Base-by-base conservation (phyloP, 768 basidiomycete genomes). In the Tylopilus vinaceipallidus region DNA sequence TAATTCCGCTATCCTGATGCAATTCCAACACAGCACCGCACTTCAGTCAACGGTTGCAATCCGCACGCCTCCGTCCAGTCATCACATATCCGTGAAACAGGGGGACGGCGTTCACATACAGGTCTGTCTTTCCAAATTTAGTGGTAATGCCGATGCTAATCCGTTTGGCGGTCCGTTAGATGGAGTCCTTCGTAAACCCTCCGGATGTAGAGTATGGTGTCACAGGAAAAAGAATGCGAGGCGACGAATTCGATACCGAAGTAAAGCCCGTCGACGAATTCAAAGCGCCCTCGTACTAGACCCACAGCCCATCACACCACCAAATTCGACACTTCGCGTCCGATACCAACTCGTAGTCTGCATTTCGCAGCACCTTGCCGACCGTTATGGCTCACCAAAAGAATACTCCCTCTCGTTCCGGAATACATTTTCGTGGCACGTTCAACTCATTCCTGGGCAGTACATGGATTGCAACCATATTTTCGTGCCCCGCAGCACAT, bases 171-270 rank as follows among this genome's bases (percentile, higher is more conserved):
- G n/a, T n/a, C n/a, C 19, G 5, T n/a, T 53, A 87, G 84, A 87
- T 87, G 85, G 75, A 83, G 50, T 82, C 82, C 12, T 83, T 84
- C 48, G 75, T 79, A 54, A 73, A 71, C 50, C 75, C 71, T 13
- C 60, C 70, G 6, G 75, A 74, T 42, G 48, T 71, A 27, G 77
- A 76, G 44, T 86, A 83, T 57, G 83, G 85, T 56, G 79, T 75
- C 0, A 58, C 75, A n/a, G 84, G 84, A 33, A 74, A 76, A 30
- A 52, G 75, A 16, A 59, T 73, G 26, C 75, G 72, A 52, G 56
- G 60, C 17, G 76, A 77, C 42, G 65, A 64, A 19, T 79, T 74
- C 52, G 85, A 87, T 61, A 72, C 78, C 9, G 85, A 87, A 65
- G 74, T 80, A 16, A 81, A 83, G 49, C 70, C 66, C 45, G 79